Evolutionary conservation across 192 early-diverging fungal species (phyloP), one percentile per base, ranked within the genome.

Genomic region (Geranomyces michiganensis): DNA sequence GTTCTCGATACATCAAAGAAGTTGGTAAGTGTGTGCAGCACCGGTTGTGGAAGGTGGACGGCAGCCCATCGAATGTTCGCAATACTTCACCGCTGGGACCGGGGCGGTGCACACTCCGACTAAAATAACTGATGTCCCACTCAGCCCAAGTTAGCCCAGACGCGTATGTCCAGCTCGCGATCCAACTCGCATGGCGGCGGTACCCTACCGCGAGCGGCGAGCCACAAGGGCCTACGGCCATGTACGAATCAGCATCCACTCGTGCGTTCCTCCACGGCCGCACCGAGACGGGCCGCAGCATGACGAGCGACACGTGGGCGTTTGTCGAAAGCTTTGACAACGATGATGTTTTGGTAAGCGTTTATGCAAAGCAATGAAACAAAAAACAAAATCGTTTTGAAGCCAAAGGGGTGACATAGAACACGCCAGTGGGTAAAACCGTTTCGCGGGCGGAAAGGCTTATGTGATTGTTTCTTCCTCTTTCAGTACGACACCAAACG

Each of bases 231-330:
- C 81, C 81, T 5, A 83, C 82, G 17, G 78, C 85, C 4, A 63
- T 84, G 48, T 86, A 86, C 70, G 85, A 86, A 56, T 78, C 81
- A 30, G 85, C 82, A 14, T 81, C 82, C 7, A 82, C 78, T 13
- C 72, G 85, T 10, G 41, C 74, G 67, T 84, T 86, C 74, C 76
- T 85, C 56, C 90, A 92, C 51, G 96, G 96, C 6, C 87, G 96
- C 48, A 98, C 96, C 24, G 96, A 98, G 76, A 98, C 95, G 33
- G 91, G 91, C 24, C 87, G 96, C 13, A 89, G 91, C 48, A 90
- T 90, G 72, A 90, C 92, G 14, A 70, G 74, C 7, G 95, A 97
- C 15, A 87, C 87, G 49, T 81, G 90, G 75, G 91, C 81, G 0
- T 98, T 96, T 76, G 88, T 86, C 27, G 79, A 85, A 22, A 82